phyloP scores from a whole-genome alignment of 2,329 filamentous ascomycete species.

The Aspergillaceae sp. region DNA sequence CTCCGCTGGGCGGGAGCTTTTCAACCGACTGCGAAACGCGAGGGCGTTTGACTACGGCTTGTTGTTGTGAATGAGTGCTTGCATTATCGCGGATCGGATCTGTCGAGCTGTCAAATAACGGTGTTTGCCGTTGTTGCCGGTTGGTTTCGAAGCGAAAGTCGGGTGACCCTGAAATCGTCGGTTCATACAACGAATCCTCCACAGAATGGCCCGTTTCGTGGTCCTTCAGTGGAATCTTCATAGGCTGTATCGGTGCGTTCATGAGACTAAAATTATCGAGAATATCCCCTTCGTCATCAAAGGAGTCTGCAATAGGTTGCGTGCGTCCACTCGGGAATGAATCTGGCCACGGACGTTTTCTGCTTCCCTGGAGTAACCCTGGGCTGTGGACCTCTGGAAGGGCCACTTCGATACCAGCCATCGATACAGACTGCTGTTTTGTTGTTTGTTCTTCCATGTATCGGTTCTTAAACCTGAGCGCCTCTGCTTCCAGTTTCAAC shows the following conservation, averaged over 20 bases:
- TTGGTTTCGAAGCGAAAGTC: slow-evolving; percentile 10
- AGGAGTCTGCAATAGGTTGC: slow-evolving; percentile 24
- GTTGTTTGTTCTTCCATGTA: slow-evolving; percentile 23
- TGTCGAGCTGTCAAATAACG: background rate
- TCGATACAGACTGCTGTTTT: slow-evolving; percentile 4
- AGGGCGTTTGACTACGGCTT: slow-evolving; percentile 21
- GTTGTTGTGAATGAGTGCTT: slow-evolving; percentile 7
- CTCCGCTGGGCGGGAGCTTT: slow-evolving; percentile 2
- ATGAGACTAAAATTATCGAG: slow-evolving; percentile 20
- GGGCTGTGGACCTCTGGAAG: slow-evolving; percentile 26
- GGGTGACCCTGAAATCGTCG: slow-evolving; percentile 5
- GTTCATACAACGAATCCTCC: slow-evolving; percentile 3
- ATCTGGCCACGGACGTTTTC: slow-evolving; percentile 26
- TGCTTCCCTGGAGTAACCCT: slow-evolving; percentile 24
- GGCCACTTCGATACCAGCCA: slow-evolving; percentile 5
- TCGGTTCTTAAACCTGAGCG: slow-evolving; percentile 28
- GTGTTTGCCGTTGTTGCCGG: slow-evolving; percentile 5
- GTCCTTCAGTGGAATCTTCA: slow-evolving; percentile 20
- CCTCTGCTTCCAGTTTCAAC: slow-evolving; percentile 30
- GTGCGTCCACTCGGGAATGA: slow-evolving; percentile 16
- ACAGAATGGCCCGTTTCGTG: slow-evolving; percentile 2
- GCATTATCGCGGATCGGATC: background rate
- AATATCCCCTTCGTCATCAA: slow-evolving; percentile 24
- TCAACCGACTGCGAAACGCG: slow-evolving; percentile 15
- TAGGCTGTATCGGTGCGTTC: slow-evolving; percentile 11